Conservation (phyloP, 2,329 filamentous ascomycete genomes). For the Fusarium albidum region DNA sequence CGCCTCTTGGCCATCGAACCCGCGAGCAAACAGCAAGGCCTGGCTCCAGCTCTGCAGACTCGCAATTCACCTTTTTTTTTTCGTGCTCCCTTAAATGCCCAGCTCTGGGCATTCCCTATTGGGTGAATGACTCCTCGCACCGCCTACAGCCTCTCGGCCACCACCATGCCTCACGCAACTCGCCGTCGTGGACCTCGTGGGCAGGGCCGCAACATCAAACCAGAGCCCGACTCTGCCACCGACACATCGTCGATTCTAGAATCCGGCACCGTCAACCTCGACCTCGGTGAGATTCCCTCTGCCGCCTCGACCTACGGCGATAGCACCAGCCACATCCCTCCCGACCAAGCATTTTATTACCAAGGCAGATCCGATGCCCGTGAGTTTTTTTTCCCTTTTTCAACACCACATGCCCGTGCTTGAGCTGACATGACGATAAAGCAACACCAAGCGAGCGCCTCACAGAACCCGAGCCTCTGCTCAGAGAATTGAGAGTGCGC, state of each 20-base stretch:
- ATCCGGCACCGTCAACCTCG: slow-evolving; percentile 20
- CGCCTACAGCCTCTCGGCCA: slow-evolving; percentile 16
- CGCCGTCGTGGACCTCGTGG: slow-evolving; percentile 33
- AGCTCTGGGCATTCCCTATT: neutral
- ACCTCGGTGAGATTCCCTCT: slow-evolving; percentile 19
- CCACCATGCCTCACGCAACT: slow-evolving; percentile 34
- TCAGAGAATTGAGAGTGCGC: slow-evolving; percentile 48
- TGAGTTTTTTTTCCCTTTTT: slow-evolving; percentile 36
- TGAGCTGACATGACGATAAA: slow-evolving; percentile 29
- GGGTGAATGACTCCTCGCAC: slow-evolving; percentile 28
- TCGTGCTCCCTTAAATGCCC: neutral
- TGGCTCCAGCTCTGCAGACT: neutral
- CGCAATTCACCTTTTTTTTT: neutral
- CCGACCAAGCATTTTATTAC: slow-evolving; percentile 38
- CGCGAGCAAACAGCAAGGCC: slow-evolving; percentile 7
- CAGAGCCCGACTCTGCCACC: slow-evolving; percentile 35
- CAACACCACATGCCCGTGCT: neutral
- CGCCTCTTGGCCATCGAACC: neutral
- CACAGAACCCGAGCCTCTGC: slow-evolving; percentile 47
- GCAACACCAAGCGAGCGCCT: slow-evolving; percentile 49
- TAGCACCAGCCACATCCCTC: slow-evolving; percentile 16
- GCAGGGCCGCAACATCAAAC: slow-evolving; percentile 34
- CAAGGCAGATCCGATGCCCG: slow-evolving; percentile 50
- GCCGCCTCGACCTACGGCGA: slow-evolving; percentile 32
- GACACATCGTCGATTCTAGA: slow-evolving; percentile 20